Conservation (phyloP, 2,329 filamentous ascomycete genomes). For the Elsinoe perseae region DNA sequence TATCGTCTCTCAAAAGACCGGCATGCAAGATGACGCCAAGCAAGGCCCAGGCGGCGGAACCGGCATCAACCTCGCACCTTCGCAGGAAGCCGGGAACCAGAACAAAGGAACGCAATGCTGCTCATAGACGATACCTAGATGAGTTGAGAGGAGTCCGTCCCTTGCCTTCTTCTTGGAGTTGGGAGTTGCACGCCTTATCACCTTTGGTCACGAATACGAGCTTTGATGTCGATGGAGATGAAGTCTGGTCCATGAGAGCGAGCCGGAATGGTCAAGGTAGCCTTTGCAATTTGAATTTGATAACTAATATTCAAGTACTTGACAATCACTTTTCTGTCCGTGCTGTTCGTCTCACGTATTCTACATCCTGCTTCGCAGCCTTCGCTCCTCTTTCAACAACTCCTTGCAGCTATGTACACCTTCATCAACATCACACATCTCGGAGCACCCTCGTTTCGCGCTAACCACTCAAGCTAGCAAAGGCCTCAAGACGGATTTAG, state of each 20-base stretch:
- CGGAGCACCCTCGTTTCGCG: not conserved
- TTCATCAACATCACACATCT: not conserved
- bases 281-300: slow-evolving; percentile 9
- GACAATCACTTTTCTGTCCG: not conserved
- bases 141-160: not conserved
- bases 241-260: not conserved
- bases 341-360: not conserved
- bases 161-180: slow-evolving; percentile 6
- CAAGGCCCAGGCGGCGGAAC: slow-evolving; percentile 12
- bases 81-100: slow-evolving; percentile 4
- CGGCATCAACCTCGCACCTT: slow-evolving; percentile 14
- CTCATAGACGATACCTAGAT: not conserved
- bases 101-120: slow-evolving; percentile 16
- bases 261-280: slow-evolving; percentile 1
- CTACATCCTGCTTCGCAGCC: not conserved
- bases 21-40: slow-evolving; percentile 16
- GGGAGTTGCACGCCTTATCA: slow-evolving; percentile 8
- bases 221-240: slow-evolving; percentile 6
- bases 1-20: slow-evolving; percentile 58
- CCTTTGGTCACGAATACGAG: not conserved
- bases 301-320: slow-evolving; percentile 5
- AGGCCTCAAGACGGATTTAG: slow-evolving; percentile 12
- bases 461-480: not conserved
- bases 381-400: not conserved
- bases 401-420: not conserved